These are phyloP conservation scores for Pyrenula aspistea DNA, from an alignment of 495 filamentous ascomycete genomes.

Conservation along the genomic window DNA sequence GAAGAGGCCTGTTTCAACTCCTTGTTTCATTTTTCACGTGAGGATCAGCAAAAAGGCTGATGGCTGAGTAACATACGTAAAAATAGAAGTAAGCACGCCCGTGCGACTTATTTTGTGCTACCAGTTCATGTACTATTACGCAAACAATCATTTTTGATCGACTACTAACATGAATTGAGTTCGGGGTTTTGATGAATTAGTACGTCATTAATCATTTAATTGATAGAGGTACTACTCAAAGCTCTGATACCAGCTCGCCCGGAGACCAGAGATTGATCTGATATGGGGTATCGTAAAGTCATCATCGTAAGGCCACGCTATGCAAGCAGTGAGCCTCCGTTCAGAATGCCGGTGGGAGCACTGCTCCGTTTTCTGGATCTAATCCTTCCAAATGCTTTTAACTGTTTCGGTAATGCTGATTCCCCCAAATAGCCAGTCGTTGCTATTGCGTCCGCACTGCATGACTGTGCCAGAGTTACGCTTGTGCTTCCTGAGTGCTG, in stretches of 20 bases:
- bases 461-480: slow-evolving; percentile 20
- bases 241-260: neutral
- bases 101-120: neutral
- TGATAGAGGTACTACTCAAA: neutral
- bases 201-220: neutral
- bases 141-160: neutral
- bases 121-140: neutral
- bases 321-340: neutral
- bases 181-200: neutral
- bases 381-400: slow-evolving; percentile 1
- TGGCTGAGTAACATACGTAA: neutral
- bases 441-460: slow-evolving; percentile 35
- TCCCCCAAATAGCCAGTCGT: slow-evolving; percentile 37
- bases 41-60: too few species aligned
- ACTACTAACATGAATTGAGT: neutral
- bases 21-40: too few species aligned
- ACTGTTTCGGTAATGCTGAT: slow-evolving; percentile 35
- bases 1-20: too few species aligned
- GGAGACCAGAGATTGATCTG: neutral
- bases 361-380: neutral
- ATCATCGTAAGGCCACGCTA: neutral
- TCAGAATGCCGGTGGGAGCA: neutral
- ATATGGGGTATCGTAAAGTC: neutral
- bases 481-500: neutral
- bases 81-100: neutral